Evolutionary conservation across 305 asterid genomes (phyloP).

Genomic region (Fraxinus greggii): DNA sequence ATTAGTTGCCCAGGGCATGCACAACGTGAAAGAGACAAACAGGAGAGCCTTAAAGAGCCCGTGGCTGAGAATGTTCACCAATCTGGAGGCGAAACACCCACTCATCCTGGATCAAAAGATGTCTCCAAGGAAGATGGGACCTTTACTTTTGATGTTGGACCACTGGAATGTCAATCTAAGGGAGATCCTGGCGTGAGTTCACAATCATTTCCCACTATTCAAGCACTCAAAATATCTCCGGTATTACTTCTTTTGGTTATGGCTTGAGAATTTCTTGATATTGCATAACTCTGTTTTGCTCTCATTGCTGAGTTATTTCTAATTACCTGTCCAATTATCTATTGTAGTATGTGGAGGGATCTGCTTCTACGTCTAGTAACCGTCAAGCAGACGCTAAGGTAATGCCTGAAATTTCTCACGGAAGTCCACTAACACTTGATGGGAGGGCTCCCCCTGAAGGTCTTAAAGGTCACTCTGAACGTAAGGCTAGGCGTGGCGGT

Average conservation of each 20-base stretch:
- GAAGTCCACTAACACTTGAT: slow-evolving; percentile 33
- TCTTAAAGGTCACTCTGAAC: slow-evolving; percentile 50
- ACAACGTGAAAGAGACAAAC: slow-evolving; percentile 32
- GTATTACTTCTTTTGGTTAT: slow-evolving; percentile 36
- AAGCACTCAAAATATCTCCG: slow-evolving; percentile 50
- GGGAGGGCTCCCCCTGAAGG: slow-evolving; percentile 41
- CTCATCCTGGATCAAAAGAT: slow-evolving; percentile 36
- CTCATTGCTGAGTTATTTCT: slow-evolving; percentile 6
- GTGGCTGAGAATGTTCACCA: slow-evolving; percentile 30
- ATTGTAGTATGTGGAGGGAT: slow-evolving; percentile 55
- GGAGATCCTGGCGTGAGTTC: slow-evolving; percentile 41
- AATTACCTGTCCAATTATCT: slow-evolving; percentile 20
- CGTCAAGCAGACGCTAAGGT: slow-evolving; percentile 37
- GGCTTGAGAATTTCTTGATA: slow-evolving; percentile 13
- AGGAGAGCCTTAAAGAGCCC: slow-evolving; percentile 25
- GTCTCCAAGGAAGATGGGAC: slow-evolving; percentile 50
- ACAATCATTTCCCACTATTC: slow-evolving; percentile 44
- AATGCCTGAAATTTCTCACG: slow-evolving; percentile 51
- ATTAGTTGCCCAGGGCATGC: slow-evolving; percentile 35
- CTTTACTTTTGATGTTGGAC: slow-evolving; percentile 60
- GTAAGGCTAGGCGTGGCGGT: slow-evolving; percentile 72
- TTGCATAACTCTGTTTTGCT: slow-evolving; percentile 10
- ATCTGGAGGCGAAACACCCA: slow-evolving; percentile 24
- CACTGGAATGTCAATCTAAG: slow-evolving; percentile 45
- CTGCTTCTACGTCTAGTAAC: slow-evolving; percentile 45